Percentiles rank a stretch among this genome's conserved stretches.
phyloP scores from a whole-genome alignment of 2,329 filamentous ascomycete genomes.

The Cladophialophora psammophila region DNA sequence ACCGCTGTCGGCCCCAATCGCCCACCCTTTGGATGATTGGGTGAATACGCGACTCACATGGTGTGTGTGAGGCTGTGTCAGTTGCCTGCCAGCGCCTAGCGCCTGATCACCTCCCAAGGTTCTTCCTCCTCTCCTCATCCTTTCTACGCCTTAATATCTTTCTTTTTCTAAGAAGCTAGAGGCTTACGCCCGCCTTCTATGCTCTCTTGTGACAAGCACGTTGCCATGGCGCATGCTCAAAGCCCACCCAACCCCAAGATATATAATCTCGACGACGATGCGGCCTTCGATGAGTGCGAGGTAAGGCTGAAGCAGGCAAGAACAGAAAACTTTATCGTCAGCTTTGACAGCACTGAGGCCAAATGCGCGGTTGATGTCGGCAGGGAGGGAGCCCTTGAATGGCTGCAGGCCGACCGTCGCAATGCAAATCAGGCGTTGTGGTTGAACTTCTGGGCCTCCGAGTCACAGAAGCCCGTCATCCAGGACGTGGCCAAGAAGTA shows the following conservation, averaged over 20 bases:
- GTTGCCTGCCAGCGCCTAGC: neutral
- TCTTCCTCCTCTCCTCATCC: neutral
- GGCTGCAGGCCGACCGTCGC: slow-evolving; percentile 17
- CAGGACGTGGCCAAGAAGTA: slow-evolving; percentile 37
- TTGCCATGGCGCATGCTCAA: neutral
- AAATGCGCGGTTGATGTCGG: slow-evolving; percentile 50
- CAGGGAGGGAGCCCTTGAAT: slow-evolving; percentile 18
- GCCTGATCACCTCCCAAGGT: neutral
- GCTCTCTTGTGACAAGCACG: neutral
- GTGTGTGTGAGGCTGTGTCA: neutral
- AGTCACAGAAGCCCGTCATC: slow-evolving; percentile 23
- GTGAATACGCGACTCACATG: neutral
- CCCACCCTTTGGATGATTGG: neutral
- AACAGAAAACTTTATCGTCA: slow-evolving; percentile 52
- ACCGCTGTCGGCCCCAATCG: neutral
- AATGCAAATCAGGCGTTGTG: slow-evolving; percentile 21
- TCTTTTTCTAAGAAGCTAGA: neutral
- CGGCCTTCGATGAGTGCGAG: slow-evolving; percentile 45
- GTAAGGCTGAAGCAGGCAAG: slow-evolving; percentile 42
- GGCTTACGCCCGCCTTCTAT: neutral
- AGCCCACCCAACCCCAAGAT: neutral
- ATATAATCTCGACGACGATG: slow-evolving; percentile 48
- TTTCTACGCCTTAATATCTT: neutral
- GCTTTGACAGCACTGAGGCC: slow-evolving; percentile 53
- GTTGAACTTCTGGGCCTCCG: slow-evolving; percentile 37